Evolutionary conservation across 352 stramenopile species (phyloP).

Genomic region (Phytopythium kandeliae): DNA sequence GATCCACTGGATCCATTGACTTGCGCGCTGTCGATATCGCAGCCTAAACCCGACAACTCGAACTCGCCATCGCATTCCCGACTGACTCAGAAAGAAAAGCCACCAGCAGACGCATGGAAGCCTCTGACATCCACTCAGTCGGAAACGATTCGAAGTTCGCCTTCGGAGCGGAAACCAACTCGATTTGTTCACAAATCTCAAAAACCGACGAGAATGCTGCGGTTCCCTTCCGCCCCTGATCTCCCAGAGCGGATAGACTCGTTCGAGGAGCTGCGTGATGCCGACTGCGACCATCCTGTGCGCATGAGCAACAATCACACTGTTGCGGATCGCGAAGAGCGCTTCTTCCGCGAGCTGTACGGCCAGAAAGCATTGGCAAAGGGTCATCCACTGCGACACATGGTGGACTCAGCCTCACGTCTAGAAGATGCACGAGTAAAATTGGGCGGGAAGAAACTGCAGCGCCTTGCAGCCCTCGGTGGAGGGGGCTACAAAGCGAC

Average conservation of each 20-base stretch:
- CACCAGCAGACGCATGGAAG: slow-evolving; percentile 51
- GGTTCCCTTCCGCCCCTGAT: slow-evolving; percentile 28
- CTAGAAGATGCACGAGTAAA: slow-evolving; percentile 27
- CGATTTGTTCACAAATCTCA: slow-evolving; percentile 7
- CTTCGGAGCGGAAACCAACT: neutral
- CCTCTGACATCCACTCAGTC: slow-evolving; percentile 18
- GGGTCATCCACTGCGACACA: slow-evolving; percentile 61
- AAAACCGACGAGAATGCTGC: slow-evolving; percentile 27
- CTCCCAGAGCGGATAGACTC: slow-evolving; percentile 57
- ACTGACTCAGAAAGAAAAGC: slow-evolving; percentile 22
- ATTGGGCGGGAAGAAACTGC: slow-evolving; percentile 21
- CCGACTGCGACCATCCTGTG: slow-evolving; percentile 5
- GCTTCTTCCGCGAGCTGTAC: slow-evolving; percentile 68
- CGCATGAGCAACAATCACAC: slow-evolving; percentile 1
- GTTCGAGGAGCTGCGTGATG: slow-evolving; percentile 34
- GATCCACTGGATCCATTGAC: slow-evolving; percentile 34
- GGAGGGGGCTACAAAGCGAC: slow-evolving; percentile 9
- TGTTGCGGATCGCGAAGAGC: slow-evolving; percentile 42
- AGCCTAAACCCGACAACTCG: neutral
- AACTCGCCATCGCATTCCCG: slow-evolving; percentile 7
- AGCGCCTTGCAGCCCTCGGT: slow-evolving; percentile 32
- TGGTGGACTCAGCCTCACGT: slow-evolving; percentile 52
- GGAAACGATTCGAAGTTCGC: neutral
- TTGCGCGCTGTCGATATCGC: slow-evolving; percentile 1
- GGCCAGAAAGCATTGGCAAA: slow-evolving; percentile 42